Conservation (phyloP, 2,329 filamentous ascomycete species). For the Botrytis hyacinthi region DNA sequence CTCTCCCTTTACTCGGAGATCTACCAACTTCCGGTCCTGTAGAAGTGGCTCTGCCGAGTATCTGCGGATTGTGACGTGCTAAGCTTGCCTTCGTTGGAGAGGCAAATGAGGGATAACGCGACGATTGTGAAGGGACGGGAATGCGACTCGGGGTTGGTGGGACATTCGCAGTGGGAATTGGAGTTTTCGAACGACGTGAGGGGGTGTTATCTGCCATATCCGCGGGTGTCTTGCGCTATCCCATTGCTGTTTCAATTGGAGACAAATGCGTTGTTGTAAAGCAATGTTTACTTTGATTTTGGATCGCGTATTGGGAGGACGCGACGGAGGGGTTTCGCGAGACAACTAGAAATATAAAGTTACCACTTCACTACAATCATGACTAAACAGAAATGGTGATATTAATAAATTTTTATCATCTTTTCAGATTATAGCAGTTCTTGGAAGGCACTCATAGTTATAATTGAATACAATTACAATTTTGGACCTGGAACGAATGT, state of each 20-base stretch:
- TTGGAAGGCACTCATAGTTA: neutral
- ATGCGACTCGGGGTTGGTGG: slow-evolving; percentile 42
- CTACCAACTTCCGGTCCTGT: slow-evolving; percentile 39
- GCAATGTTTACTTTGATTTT: neutral
- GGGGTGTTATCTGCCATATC: slow-evolving; percentile 20
- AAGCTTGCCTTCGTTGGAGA: slow-evolving; percentile 67
- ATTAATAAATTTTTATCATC: neutral
- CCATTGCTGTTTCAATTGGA: neutral
- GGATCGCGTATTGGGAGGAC: slow-evolving; percentile 11
- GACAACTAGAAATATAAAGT: neutral
- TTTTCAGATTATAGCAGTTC: neutral
- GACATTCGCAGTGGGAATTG: slow-evolving; percentile 36
- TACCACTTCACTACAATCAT: slow-evolving; percentile 11
- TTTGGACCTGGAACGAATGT: neutral
- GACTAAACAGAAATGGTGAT: neutral
- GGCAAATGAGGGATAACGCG: slow-evolving; percentile 54
- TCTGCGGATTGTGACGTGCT: slow-evolving; percentile 58
- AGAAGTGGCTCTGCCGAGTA: slow-evolving; percentile 46
- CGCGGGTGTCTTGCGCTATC: neutral
- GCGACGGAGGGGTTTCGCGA: slow-evolving; percentile 20
- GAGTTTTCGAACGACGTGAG: slow-evolving; percentile 18
- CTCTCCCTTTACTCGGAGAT: slow-evolving; percentile 35
- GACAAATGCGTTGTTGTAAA: neutral
- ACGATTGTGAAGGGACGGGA: slow-evolving; percentile 27
- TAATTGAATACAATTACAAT: neutral